Conservation (phyloP, 2,329 filamentous ascomycete genomes). For the Erysiphe pulchra region DNA sequence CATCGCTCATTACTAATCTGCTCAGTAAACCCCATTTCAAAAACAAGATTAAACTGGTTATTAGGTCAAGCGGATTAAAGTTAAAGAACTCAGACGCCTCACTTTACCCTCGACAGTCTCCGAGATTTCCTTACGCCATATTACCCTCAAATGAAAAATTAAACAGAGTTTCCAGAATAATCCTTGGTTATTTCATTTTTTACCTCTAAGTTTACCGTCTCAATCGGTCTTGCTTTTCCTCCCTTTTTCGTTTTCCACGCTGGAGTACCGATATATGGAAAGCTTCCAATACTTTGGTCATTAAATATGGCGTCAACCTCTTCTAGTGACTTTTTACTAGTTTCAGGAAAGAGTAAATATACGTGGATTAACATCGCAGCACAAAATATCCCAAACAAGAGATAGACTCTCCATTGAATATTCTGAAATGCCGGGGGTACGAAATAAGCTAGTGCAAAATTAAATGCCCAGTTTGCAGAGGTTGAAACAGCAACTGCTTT, state of each 20-base stretch:
- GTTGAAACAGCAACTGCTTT: constrained; percentile 28
- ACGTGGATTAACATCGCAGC: constrained; percentile 23
- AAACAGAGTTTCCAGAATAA: too few species aligned
- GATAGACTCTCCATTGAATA: constrained; percentile 25
- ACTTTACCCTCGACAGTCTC: too few species aligned
- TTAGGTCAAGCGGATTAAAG: too few species aligned
- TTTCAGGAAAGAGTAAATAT: constrained; percentile 31
- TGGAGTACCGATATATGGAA: constrained; percentile 10
- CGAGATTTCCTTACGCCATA: too few species aligned
- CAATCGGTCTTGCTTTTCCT: background rate
- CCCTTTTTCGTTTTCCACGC: constrained; percentile 8
- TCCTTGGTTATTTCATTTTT: background rate
- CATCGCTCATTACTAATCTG: too few species aligned
- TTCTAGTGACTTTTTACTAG: constrained; percentile 26
- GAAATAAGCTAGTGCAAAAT: constrained; percentile 22
- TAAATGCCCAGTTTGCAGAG: constrained; percentile 20
- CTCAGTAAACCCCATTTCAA: too few species aligned
- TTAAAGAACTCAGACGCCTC: too few species aligned
- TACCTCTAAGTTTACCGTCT: background rate
- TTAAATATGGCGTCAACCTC: constrained; percentile 24
- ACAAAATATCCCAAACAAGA: constrained; percentile 26
- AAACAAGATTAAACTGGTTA: too few species aligned
- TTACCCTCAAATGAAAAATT: too few species aligned
- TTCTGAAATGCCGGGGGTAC: constrained; percentile 20
- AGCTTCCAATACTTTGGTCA: constrained; percentile 12